phyloP scores from a whole-genome alignment of 2,329 filamentous ascomycete genomes.

The Corinectria fuckeliana region DNA sequence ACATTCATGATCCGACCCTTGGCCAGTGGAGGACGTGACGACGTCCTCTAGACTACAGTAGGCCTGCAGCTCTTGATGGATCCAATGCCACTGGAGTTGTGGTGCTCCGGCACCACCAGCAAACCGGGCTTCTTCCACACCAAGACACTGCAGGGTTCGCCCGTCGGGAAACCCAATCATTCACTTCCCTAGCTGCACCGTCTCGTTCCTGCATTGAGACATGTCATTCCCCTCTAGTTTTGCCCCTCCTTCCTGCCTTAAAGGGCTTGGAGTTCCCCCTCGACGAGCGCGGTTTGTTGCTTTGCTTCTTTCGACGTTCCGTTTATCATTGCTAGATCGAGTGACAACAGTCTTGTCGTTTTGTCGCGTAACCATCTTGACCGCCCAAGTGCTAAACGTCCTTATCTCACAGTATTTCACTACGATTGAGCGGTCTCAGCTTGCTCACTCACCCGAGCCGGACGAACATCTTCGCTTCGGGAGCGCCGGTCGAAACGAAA shows the following conservation, averaged over 20 bases:
- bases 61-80: constrained; percentile 33
- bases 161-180: constrained; percentile 28
- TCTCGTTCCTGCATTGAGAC: constrained; percentile 50
- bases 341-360: constrained; percentile 8
- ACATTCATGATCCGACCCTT: constrained; percentile 29
- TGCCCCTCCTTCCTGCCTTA: constrained; percentile 34
- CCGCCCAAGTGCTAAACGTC: constrained; percentile 25
- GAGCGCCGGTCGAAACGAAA: constrained; percentile 29
- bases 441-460: constrained; percentile 55
- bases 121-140: constrained; percentile 29
- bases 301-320: constrained; percentile 11
- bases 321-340: constrained; percentile 11
- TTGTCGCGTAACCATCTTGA: background rate
- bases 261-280: constrained; percentile 35
- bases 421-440: constrained; percentile 71
- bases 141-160: constrained; percentile 31
- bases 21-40: constrained; percentile 35
- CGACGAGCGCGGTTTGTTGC: constrained; percentile 11
- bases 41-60: constrained; percentile 14
- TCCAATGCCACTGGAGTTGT: constrained; percentile 32
- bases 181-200: constrained; percentile 30
- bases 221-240: constrained; percentile 43
- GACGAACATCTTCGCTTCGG: constrained; percentile 23
- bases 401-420: constrained; percentile 68
- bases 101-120: constrained; percentile 31